These are phyloP conservation scores for Lentinula lateritia DNA, from an alignment of 768 basidiomycete species.

Conservation along the genomic window DNA sequence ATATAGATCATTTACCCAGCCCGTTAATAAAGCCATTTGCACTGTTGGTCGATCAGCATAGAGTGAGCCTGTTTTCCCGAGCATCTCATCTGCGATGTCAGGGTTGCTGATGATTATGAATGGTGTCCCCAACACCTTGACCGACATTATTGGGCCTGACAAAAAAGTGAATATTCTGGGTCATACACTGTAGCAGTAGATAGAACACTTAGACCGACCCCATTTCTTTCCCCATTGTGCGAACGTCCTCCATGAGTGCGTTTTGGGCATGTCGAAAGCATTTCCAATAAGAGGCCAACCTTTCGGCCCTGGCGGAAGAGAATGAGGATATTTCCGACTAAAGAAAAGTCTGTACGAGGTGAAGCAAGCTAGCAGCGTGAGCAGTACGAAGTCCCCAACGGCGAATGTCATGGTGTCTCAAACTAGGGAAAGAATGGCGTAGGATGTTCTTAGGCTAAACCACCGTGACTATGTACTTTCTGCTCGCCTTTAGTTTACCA, in stretches of 20 bases:
- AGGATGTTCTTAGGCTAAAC: not conserved
- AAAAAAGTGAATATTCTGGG: not conserved
- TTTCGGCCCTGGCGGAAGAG: constrained; percentile 11
- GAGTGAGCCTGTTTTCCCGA: constrained; percentile 32
- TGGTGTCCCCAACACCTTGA: constrained; percentile 12
- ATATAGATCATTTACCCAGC: constrained; percentile 3
- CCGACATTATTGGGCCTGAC: constrained; percentile 12
- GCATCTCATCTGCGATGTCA: constrained; percentile 22
- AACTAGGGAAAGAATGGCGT: not conserved
- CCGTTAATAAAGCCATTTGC: constrained; percentile 27
- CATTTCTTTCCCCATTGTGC: constrained; percentile 8
- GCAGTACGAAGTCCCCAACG: not conserved
- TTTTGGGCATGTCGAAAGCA: constrained; percentile 8
- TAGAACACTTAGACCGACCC: not conserved
- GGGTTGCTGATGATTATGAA: constrained; percentile 15
- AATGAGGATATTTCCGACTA: not conserved
- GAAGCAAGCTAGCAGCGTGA: not conserved
- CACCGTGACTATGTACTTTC: not conserved
- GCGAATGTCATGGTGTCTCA: not conserved
- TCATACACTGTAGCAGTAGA: not conserved
- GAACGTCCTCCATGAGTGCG: constrained; percentile 9
- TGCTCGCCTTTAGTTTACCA: not conserved
- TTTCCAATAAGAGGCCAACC: constrained; percentile 10
- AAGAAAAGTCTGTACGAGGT: not conserved
- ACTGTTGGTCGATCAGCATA: constrained; percentile 38